A percentile compares a stretch with the other conserved stretches of the same genome.
Evolutionary conservation across 2,329 filamentous ascomycete species (phyloP).

Genomic region (Emergomyces africanus): DNA sequence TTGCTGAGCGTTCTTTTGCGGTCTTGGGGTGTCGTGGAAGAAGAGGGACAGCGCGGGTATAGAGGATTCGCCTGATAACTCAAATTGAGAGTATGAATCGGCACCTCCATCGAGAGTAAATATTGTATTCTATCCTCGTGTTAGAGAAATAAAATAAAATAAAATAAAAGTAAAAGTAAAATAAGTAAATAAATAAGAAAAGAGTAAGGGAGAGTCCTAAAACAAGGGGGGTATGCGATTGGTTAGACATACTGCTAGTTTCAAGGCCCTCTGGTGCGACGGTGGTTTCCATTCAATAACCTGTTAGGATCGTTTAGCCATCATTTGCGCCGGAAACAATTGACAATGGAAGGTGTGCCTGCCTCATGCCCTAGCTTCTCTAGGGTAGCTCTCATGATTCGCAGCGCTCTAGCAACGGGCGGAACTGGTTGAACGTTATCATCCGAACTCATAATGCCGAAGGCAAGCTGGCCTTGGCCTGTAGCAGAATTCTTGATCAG

Average conservation of each 20-base stretch:
- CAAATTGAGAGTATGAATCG: constrained; percentile 39
- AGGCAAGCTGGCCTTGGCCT: constrained; percentile 32
- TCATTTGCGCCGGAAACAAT: not conserved
- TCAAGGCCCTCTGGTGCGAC: constrained; percentile 29
- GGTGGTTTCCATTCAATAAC: constrained; percentile 49
- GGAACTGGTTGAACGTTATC: constrained; percentile 41
- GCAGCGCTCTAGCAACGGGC: constrained; percentile 43
- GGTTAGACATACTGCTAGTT: constrained; percentile 27
- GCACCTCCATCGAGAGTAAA: constrained; percentile 36
- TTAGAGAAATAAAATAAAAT: not conserved
- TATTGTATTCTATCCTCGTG: constrained; percentile 10
- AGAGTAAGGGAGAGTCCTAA: not conserved
- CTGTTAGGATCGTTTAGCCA: constrained; percentile 4
- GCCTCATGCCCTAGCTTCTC: constrained; percentile 40
- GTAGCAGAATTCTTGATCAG: constrained; percentile 25
- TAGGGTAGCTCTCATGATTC: constrained; percentile 38
- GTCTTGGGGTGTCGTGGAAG: constrained; percentile 20
- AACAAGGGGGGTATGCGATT: not conserved
- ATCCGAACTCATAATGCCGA: constrained; percentile 44
- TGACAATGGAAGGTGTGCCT: not conserved
- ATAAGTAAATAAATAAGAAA: too few species aligned
- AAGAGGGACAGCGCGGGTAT: constrained; percentile 29
- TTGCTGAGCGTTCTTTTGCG: constrained; percentile 29
- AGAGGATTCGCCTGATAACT: constrained; percentile 42
- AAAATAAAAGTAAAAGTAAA: too few species aligned